Evolutionary conservation across 164 flowering plant species (phyloP), one percentile per base, ranked within the genome.

Genomic region (Piper betle): DNA sequence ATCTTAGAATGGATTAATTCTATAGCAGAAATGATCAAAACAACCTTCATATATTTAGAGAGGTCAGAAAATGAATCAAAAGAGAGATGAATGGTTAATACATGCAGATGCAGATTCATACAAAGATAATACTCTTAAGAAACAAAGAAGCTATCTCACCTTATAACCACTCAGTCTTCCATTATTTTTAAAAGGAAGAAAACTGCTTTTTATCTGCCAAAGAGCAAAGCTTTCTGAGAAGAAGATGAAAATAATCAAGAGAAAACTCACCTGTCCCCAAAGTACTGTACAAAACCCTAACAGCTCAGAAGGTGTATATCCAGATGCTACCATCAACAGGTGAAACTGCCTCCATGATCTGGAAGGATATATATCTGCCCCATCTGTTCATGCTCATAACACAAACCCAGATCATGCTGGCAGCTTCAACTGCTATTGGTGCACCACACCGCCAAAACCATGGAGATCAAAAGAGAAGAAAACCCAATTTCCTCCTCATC

Each of bases 311-410:
- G 50, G 33, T 0, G 2, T 25, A 6, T 15, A 46, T 46, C 50
- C 37, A 48, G 67, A 69, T 75, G 82, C 76, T 52, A 53, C 76
- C 77, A 75, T 54, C 71, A 80, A 68, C 82, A 55, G 88, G 80
- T 84, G 88, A 84, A 84, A 73, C 88, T 78, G 77, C 84, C 83
- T 63, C 50, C 79, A 84, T 84, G 88, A 84, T 81, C 88, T 84
- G 75, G 76, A 75, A 79, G 33, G 33, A 25, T 25, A 25, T 25
- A 25, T 25, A 25, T 25, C 33, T 25, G 33, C 33, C 33, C 1
- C 58, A 63, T 41, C 52, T 38, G n/a, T 10, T 62, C 10, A 73
- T 71, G 33, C 33, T 25, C 2, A 25, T 60, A 71, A 72, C 43
- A 39, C 9, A 59, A 54, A 75, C 75, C 81, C 70, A 85, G 91